Evolutionary conservation across 306 rosid species (phyloP), one percentile per base, ranked within the genome.

Genomic region (Cucumis hystrix): DNA sequence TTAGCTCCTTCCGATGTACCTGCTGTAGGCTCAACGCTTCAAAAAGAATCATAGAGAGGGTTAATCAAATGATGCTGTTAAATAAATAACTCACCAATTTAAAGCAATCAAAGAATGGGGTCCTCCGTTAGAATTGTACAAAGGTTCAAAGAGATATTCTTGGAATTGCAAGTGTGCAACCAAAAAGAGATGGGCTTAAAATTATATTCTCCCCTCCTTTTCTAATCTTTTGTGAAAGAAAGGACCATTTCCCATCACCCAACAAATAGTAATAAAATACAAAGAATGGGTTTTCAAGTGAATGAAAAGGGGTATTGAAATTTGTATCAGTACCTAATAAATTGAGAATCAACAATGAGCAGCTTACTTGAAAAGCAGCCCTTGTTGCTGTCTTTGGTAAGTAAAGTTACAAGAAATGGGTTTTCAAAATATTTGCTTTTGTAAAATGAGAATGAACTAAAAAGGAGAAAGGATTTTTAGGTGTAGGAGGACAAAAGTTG

Each of bases 391-490:
- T 28, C 39, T 62, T 6, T 15, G 41, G 70, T 35, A 35, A 64
- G 41, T 67, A 33, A 66, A 66, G 45, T 39, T 37, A 66, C 25
- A 66, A 66, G 23, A 39, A 66, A 66, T 66, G 73, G 16, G 52
- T 10, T 37, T 60, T 60, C 35, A 25, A 13, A 25, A 59, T 8
- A 39, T 13, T 68, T n/a, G 55, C 17, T n/a, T 69, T 21, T 6
- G 13, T 49, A 71, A 49, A 71, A 71, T 71, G 76, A 49, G 40
- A 71, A 49, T 23, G 23, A 47, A 49, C 28, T 70, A 84, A 77
- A 87, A 23, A 74, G 56, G 83, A 63, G 81, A 85, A 73, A 77
- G 86, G 81, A 82, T 70, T 84, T 67, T 18, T 47, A 81, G 81
- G 89, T 35, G 72, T 52, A 54, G 43, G 77, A 30, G 40, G 79